These are phyloP conservation scores for Cercophora scortea DNA, from an alignment of 495 filamentous ascomycete species.

Conservation along the genomic window DNA sequence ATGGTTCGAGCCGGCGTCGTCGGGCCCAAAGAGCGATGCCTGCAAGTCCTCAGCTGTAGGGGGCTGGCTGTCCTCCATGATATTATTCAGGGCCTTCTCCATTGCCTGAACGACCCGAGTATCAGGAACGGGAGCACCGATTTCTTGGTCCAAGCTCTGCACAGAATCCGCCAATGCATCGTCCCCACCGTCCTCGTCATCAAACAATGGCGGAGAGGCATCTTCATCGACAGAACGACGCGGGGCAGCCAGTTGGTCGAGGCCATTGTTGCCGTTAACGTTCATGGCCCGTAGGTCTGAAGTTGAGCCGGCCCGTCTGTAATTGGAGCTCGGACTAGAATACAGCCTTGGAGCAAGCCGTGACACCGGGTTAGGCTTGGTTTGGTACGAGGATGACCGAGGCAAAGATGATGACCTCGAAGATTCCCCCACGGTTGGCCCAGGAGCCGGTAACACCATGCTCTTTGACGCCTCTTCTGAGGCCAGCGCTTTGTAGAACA, in stretches of 20 bases:
- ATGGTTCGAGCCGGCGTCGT: slow-evolving; percentile 37
- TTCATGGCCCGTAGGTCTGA: slow-evolving; percentile 30
- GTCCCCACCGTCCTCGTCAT: slow-evolving; percentile 46
- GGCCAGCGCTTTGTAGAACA: slow-evolving; percentile 92
- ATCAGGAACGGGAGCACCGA: slow-evolving; percentile 33
- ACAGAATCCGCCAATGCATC: slow-evolving; percentile 46
- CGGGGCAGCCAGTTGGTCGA: slow-evolving; percentile 27
- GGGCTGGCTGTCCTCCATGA: slow-evolving; percentile 64
- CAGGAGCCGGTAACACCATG: slow-evolving; percentile 16
- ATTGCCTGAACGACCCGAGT: slow-evolving; percentile 76
- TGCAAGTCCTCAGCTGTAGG: slow-evolving; percentile 57
- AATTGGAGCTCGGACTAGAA: slow-evolving; percentile 11
- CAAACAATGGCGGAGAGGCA: slow-evolving; percentile 38
- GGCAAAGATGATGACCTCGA: slow-evolving; percentile 16
- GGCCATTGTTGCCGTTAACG: slow-evolving; percentile 21
- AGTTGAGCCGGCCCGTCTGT: slow-evolving; percentile 35
- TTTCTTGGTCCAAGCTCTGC: slow-evolving; percentile 44
- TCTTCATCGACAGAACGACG: slow-evolving; percentile 42
- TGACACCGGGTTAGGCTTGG: slow-evolving; percentile 31
- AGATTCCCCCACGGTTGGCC: slow-evolving; percentile 9
- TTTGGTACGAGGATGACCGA: slow-evolving; percentile 25
- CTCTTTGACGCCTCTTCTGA: slow-evolving; percentile 68
- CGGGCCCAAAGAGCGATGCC: slow-evolving; percentile 45
- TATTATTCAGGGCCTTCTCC: slow-evolving; percentile 90
- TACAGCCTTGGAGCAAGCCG: slow-evolving; percentile 31